phyloP scores from a whole-genome alignment of 2,329 filamentous ascomycete species.

The Paraconiothyrium brasiliense region DNA sequence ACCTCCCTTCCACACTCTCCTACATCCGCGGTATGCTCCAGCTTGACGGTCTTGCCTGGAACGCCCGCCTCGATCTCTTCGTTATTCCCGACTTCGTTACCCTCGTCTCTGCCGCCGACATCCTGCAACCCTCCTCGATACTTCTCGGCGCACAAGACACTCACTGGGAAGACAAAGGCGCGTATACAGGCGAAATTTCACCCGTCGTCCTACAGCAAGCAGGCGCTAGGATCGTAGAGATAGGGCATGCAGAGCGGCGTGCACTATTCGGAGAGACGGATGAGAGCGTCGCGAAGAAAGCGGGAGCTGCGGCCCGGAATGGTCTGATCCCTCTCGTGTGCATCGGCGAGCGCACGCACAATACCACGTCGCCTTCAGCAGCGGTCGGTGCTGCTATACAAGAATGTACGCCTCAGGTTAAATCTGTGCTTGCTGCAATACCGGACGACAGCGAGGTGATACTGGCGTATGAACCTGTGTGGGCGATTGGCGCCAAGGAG shows the following conservation, averaged over 20 bases:
- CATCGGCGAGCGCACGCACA: slow-evolving; percentile 73
- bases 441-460: slow-evolving; percentile 73
- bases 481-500: slow-evolving; percentile 81
- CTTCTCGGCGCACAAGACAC: slow-evolving; percentile 80
- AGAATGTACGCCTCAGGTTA: slow-evolving; percentile 74
- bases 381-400: slow-evolving; percentile 68
- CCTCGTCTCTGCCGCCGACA: slow-evolving; percentile 62
- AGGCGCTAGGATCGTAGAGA: slow-evolving; percentile 76
- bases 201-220: slow-evolving; percentile 72
- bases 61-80: slow-evolving; percentile 72
- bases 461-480: slow-evolving; percentile 87
- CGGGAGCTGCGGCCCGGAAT: slow-evolving; percentile 71
- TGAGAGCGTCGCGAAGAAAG: slow-evolving; percentile 72
- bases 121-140: slow-evolving; percentile 63
- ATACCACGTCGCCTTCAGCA: slow-evolving; percentile 53
- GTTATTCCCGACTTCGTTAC: slow-evolving; percentile 81
- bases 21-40: slow-evolving; percentile 56
- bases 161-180: slow-evolving; percentile 73
- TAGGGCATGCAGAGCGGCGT: slow-evolving; percentile 83
- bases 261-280: slow-evolving; percentile 80
- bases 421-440: slow-evolving; percentile 68
- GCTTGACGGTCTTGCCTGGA: slow-evolving; percentile 63
- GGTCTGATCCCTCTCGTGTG: slow-evolving; percentile 82
- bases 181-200: slow-evolving; percentile 82
- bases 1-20: slow-evolving; percentile 67